Evolutionary conservation across 164 flowering plant species (phyloP).

Genomic region (Umbellularia californica): DNA sequence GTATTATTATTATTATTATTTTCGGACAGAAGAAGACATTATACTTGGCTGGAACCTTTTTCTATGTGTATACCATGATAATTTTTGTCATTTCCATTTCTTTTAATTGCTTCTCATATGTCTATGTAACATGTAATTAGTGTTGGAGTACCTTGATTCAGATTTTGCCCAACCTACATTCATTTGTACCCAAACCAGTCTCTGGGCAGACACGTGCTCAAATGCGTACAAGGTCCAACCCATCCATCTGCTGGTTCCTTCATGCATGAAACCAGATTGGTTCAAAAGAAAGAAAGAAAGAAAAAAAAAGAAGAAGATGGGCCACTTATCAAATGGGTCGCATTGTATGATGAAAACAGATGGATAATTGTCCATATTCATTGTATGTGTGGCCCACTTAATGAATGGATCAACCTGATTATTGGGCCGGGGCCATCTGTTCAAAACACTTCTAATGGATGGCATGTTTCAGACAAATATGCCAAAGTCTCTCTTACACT

Average conservation of each 20-base stretch:
- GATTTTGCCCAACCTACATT: background rate
- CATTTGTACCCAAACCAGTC: background rate
- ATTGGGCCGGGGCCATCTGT: background rate
- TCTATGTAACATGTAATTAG: background rate
- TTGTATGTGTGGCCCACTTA: background rate
- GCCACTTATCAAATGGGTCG: background rate
- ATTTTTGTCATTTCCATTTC: background rate
- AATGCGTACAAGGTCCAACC: background rate
- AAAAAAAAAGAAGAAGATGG: background rate
- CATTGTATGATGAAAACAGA: background rate
- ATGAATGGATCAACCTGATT: background rate
- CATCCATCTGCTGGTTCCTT: background rate
- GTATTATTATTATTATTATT: conserved; percentile 21
- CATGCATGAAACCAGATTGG: background rate
- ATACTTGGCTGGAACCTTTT: no score
- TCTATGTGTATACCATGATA: background rate
- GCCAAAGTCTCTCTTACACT: no score
- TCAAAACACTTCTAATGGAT: background rate
- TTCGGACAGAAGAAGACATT: no score
- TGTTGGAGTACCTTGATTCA: conserved; percentile 3
- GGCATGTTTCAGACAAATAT: background rate
- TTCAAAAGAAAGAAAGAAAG: background rate
- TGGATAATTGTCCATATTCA: background rate
- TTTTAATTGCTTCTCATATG: background rate
- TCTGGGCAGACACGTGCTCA: background rate